phyloP scores from a whole-genome alignment of 140 eudicot species.

The Anethum foeniculum region DNA sequence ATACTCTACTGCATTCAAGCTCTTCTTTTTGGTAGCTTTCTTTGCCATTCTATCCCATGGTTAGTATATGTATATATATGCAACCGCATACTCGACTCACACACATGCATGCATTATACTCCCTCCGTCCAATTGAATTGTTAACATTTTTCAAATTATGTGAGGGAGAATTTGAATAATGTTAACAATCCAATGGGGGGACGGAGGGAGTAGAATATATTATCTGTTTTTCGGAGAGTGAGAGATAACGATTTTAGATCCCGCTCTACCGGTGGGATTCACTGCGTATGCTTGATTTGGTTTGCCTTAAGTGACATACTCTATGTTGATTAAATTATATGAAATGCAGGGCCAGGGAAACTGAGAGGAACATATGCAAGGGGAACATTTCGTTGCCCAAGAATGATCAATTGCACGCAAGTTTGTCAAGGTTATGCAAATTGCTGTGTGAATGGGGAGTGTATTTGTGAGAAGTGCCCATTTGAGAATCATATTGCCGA shows the following conservation, averaged over 20 bases:
- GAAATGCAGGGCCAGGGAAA: not conserved
- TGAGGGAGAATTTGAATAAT: too few relatives aligned
- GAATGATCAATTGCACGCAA: conserved; percentile 3
- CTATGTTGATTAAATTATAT: not conserved
- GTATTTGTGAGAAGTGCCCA: not conserved
- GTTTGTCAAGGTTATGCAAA: not conserved
- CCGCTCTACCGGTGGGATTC: not conserved
- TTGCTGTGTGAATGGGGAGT: conserved; percentile 3
- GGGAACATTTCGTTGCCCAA: not conserved
- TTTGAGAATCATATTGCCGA: not conserved
- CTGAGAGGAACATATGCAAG: conserved; percentile 4
- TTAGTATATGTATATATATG: not conserved
- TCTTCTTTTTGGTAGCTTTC: not conserved
- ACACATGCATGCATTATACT: not conserved
- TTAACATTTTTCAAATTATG: too few relatives aligned
- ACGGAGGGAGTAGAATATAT: not conserved
- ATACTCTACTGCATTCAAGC: not conserved
- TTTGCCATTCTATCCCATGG: conserved; percentile 1
- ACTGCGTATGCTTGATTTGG: not conserved
- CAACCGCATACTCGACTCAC: too few relatives aligned
- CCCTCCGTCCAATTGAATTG: too few relatives aligned
- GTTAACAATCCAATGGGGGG: too few relatives aligned
- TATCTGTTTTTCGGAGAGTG: not conserved
- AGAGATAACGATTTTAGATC: too few relatives aligned
- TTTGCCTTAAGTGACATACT: not conserved